A percentile compares a stretch with the other conserved stretches of the same genome.
Conservation (phyloP, 2,329 filamentous ascomycete genomes). For the Penicillium sp. region DNA sequence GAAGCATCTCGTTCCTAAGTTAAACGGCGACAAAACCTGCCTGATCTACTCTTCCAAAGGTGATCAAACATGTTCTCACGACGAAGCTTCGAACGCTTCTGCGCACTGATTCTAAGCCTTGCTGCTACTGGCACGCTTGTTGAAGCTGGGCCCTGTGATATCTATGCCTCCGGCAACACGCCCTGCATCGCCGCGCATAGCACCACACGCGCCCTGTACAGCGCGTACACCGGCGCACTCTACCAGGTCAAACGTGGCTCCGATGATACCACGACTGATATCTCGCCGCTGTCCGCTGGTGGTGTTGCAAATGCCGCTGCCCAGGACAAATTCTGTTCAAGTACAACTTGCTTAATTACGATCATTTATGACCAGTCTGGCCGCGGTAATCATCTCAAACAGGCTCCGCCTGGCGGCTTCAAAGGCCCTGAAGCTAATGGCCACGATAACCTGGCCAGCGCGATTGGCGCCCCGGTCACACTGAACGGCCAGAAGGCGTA, state of each 20-base stretch:
- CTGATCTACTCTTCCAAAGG: not conserved
- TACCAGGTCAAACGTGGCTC: slow-evolving; percentile 62
- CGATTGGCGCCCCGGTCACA: slow-evolving; percentile 61
- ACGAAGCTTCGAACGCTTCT: slow-evolving; percentile 26
- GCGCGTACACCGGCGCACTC: slow-evolving; percentile 52
- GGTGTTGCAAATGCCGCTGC: slow-evolving; percentile 62
- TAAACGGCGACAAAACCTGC: not conserved
- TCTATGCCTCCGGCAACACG: slow-evolving; percentile 59
- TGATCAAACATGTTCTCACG: slow-evolving; percentile 34
- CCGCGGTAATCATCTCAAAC: slow-evolving; percentile 61
- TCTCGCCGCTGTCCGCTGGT: slow-evolving; percentile 56
- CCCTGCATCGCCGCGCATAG: slow-evolving; percentile 66
- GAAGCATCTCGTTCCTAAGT: not conserved
- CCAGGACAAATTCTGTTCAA: slow-evolving; percentile 62
- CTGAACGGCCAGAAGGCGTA: slow-evolving; percentile 63
- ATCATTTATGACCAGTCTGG: slow-evolving; percentile 68
- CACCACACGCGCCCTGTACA: slow-evolving; percentile 64
- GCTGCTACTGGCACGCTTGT: slow-evolving; percentile 44
- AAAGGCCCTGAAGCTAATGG: slow-evolving; percentile 57
- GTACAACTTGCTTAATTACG: slow-evolving; percentile 63
- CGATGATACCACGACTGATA: slow-evolving; percentile 48
- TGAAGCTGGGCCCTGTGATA: slow-evolving; percentile 60
- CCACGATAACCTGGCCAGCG: slow-evolving; percentile 61
- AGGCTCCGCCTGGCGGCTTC: slow-evolving; percentile 60
- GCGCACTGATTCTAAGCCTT: slow-evolving; percentile 36